These are phyloP conservation scores for Verticillium albo-atrum DNA, from an alignment of 2,329 filamentous ascomycete species.

Conservation along the genomic window DNA sequence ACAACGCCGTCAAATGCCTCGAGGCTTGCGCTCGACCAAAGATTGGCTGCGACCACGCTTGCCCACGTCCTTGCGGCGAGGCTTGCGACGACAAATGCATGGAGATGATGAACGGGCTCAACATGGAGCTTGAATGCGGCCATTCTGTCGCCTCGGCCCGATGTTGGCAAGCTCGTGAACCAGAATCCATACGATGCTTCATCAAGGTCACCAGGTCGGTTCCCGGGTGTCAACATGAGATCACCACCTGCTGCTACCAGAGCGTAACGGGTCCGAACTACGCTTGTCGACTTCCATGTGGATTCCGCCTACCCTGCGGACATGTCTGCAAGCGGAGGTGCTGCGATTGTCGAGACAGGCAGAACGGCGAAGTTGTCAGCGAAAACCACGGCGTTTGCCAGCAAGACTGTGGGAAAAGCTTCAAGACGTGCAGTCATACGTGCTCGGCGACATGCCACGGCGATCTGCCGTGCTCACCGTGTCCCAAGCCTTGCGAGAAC, in stretches of 20 bases:
- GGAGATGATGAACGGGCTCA: slow-evolving; percentile 30
- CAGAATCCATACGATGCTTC: not conserved
- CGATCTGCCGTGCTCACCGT: too few relatives aligned
- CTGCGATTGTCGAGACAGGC: too few relatives aligned
- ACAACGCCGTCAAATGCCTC: slow-evolving; percentile 39
- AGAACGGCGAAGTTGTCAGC: too few relatives aligned
- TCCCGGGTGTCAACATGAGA: not conserved
- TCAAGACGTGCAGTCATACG: slow-evolving; percentile 42
- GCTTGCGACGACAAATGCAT: too few relatives aligned
- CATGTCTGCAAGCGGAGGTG: too few relatives aligned
- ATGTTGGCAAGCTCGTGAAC: slow-evolving; percentile 44
- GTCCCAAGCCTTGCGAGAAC: slow-evolving; percentile 42
- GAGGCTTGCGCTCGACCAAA: slow-evolving; percentile 34
- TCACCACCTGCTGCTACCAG: not conserved
- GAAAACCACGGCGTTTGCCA: not conserved
- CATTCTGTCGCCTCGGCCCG: slow-evolving; percentile 42
- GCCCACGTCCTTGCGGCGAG: too few relatives aligned
- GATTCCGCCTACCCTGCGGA: too few relatives aligned
- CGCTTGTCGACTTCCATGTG: too few relatives aligned
- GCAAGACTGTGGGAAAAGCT: not conserved
- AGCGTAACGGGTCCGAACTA: too few relatives aligned
- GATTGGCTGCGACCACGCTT: slow-evolving; percentile 39
- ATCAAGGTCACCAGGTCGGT: slow-evolving; percentile 1
- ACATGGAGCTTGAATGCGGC: slow-evolving; percentile 46
- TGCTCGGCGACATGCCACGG: too few relatives aligned